Percentiles rank a stretch among this genome's conserved stretches.
Evolutionary conservation across 1,139 yeast species (phyloP).

Genomic region (Pichia sp.): DNA sequence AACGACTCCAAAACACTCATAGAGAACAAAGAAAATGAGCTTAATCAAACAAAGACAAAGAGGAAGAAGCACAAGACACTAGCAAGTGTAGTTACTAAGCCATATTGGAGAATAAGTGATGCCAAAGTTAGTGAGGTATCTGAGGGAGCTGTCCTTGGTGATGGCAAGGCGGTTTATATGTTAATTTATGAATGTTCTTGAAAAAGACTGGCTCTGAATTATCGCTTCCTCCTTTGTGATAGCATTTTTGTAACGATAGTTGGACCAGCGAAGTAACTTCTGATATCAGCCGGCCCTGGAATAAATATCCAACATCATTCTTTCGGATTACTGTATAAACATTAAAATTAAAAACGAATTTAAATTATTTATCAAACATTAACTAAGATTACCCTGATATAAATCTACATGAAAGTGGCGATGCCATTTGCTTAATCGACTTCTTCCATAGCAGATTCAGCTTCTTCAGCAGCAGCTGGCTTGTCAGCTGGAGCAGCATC

Average conservation of each 20-base stretch:
- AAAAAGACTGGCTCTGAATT: too few species aligned
- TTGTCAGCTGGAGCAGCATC: conserved; percentile 42
- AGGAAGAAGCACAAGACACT: conserved; percentile 48
- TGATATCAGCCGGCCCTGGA: too few species aligned
- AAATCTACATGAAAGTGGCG: not conserved
- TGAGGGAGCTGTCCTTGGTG: conserved; percentile 57
- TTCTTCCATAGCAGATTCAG: conserved; percentile 98
- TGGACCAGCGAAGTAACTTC: too few species aligned
- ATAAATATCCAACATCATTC: too few species aligned
- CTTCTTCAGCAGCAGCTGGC: conserved; percentile 59
- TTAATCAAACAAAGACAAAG: conserved; percentile 15
- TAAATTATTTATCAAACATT: conserved; percentile 4
- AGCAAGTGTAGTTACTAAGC: conserved; percentile 51
- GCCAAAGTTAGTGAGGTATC: conserved; percentile 61
- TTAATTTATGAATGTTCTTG: conserved; percentile 57
- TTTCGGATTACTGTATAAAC: not conserved
- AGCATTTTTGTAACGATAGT: too few species aligned
- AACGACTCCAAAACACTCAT: not conserved
- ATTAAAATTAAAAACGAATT: not conserved
- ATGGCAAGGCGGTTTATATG: conserved; percentile 75
- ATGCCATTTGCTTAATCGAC: conserved; percentile 63
- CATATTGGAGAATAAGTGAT: conserved; percentile 89
- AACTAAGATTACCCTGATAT: conserved; percentile 5
- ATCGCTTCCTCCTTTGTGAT: too few species aligned
- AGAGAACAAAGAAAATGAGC: too few species aligned